phyloP scores from a whole-genome alignment of 1,284 basidiomycete species.

The Rhodofomes roseus region DNA sequence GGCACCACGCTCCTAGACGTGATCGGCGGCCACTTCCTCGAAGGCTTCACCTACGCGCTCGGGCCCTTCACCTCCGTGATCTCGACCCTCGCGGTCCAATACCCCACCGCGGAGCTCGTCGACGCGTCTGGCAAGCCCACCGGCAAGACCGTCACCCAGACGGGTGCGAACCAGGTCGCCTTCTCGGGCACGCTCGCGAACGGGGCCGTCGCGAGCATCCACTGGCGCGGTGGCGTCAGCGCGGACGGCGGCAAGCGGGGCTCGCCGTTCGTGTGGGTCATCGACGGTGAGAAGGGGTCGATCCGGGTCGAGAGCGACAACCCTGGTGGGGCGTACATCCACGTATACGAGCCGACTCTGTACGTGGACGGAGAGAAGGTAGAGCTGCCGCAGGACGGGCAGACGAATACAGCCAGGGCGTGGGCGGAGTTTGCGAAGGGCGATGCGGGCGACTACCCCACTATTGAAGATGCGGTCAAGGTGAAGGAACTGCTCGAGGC shows the following conservation, averaged over 20 bases:
- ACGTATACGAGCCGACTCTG: constrained; percentile 21
- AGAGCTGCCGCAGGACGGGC: constrained; percentile 14
- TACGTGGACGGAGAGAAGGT: constrained; percentile 29
- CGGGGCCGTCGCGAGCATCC: constrained; percentile 27
- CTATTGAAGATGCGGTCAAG: constrained; percentile 33
- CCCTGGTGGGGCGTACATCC: constrained; percentile 13
- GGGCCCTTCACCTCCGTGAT: constrained; percentile 30
- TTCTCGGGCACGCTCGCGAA: constrained; percentile 25
- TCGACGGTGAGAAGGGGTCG: constrained; percentile 34
- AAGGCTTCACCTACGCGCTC: constrained; percentile 24
- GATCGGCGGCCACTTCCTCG: constrained; percentile 28
- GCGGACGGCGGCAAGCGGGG: constrained; percentile 6
- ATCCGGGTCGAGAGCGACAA: constrained; percentile 27
- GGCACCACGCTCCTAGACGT: constrained; percentile 28
- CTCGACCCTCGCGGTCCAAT: constrained; percentile 24
- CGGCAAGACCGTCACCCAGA: constrained; percentile 18
- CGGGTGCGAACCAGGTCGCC: constrained; percentile 26
- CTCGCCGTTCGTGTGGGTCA: constrained; percentile 30
- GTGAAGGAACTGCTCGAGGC: constrained; percentile 28
- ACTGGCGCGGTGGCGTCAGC: constrained; percentile 24
- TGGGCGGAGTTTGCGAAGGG: constrained; percentile 37
- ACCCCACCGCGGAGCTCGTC: constrained; percentile 25
- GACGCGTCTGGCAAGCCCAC: constrained; percentile 23
- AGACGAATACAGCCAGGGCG: constrained; percentile 11
- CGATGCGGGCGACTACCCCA: constrained; percentile 30